Conservation (phyloP, 257 asterid species). For the Handroanthus guayacan region DNA sequence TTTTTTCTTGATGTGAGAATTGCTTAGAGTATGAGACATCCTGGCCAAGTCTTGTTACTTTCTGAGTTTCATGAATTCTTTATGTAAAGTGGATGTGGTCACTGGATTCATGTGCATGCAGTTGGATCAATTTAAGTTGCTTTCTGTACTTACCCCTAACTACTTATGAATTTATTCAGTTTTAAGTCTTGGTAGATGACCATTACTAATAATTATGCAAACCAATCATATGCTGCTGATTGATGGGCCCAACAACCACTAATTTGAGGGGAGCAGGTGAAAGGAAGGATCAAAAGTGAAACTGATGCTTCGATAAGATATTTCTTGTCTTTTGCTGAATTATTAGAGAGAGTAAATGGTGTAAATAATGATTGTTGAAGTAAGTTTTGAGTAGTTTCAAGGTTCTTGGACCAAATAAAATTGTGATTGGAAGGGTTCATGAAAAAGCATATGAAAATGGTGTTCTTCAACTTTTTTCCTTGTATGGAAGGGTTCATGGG, state of each 20-base stretch:
- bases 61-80: conserved; percentile 22
- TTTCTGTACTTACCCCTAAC: conserved; percentile 43
- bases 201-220: conserved; percentile 21
- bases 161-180: conserved; percentile 34
- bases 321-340: conserved; percentile 22
- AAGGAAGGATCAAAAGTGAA: not conserved
- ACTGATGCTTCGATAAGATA: conserved; percentile 3
- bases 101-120: conserved; percentile 66
- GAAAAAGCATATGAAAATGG: no score
- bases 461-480: not conserved
- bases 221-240: conserved; percentile 23
- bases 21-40: conserved; percentile 41
- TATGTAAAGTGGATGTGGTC: conserved; percentile 45
- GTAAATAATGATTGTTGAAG: conserved; percentile 22
- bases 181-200: conserved; percentile 33
- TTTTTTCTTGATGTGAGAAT: conserved; percentile 47
- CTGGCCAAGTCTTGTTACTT: conserved; percentile 18
- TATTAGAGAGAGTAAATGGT: conserved; percentile 18
- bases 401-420: not conserved
- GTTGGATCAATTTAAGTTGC: conserved; percentile 52
- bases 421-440: not conserved
- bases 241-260: conserved; percentile 32
- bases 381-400: conserved; percentile 24
- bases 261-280: conserved; percentile 25
- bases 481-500: no score